Evolutionary conservation across 1,284 basidiomycete genomes (phyloP).

Genomic region (Ustilago hordei): DNA sequence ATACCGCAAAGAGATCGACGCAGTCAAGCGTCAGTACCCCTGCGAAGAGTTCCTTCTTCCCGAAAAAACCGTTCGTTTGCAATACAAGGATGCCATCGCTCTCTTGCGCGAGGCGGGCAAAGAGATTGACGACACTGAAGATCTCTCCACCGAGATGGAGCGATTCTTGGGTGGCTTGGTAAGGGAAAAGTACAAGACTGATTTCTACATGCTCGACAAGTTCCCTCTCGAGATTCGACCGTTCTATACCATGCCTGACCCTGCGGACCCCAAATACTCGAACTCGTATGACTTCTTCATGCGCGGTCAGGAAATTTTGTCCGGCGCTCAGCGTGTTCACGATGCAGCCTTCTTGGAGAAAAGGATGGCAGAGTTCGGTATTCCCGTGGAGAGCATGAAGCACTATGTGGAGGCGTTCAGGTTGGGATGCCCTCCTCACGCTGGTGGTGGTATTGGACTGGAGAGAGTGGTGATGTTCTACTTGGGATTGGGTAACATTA

Average conservation of each 20-base stretch:
- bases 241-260: constrained; percentile 70
- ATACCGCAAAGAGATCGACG: constrained; percentile 83
- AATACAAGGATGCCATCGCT: constrained; percentile 66
- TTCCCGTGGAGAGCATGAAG: constrained; percentile 88
- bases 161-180: constrained; percentile 62
- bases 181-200: constrained; percentile 68
- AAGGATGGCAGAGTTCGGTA: constrained; percentile 80
- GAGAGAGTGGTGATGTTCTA: constrained; percentile 95
- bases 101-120: constrained; percentile 65
- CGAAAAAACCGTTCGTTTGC: constrained; percentile 61
- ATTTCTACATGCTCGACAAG: constrained; percentile 69
- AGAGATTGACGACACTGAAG: constrained; percentile 64
- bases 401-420: constrained; percentile 93
- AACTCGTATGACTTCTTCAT: constrained; percentile 99
- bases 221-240: constrained; percentile 68
- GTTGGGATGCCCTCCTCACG: constrained; percentile 87
- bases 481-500: constrained; percentile 81
- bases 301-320: constrained; percentile 97
- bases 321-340: constrained; percentile 96
- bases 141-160: constrained; percentile 68
- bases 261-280: constrained; percentile 74
- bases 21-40: constrained; percentile 87
- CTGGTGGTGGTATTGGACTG: constrained; percentile 76
- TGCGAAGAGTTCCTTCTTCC: constrained; percentile 72
- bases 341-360: constrained; percentile 84